phyloP scores from a whole-genome alignment of 208 protist species.

The Leishmania martiniquensis region DNA sequence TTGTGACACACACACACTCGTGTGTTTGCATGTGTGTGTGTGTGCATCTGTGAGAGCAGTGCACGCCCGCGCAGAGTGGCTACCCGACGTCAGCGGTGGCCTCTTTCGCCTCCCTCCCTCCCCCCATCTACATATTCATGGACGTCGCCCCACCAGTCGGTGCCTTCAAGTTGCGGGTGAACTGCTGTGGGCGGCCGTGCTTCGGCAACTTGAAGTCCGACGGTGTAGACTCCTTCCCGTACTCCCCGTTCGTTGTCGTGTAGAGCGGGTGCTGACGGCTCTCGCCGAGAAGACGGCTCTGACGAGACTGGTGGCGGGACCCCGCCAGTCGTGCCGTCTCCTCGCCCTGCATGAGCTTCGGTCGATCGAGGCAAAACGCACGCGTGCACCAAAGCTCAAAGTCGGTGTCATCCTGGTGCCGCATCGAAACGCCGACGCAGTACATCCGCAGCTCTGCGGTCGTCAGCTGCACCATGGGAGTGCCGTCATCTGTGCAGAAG shows the following conservation, averaged over 20 bases:
- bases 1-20: neutral
- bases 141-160: constrained; percentile 62
- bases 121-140: constrained; percentile 86
- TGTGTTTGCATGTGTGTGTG: too few relatives aligned
- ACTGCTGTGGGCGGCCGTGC: constrained; percentile 70
- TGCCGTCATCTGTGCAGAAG: constrained; percentile 39
- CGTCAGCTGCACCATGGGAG: constrained; percentile 39
- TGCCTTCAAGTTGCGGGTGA: constrained; percentile 61
- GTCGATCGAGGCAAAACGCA: constrained; percentile 82
- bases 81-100: neutral
- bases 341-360: constrained; percentile 45
- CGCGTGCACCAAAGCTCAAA: constrained; percentile 88
- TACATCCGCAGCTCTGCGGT: constrained; percentile 71
- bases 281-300: constrained; percentile 54
- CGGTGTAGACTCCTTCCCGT: constrained; percentile 57
- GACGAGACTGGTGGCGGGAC: constrained; percentile 40
- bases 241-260: constrained; percentile 62
- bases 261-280: constrained; percentile 71
- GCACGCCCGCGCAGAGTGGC: neutral
- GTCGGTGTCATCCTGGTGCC: constrained; percentile 57
- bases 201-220: constrained; percentile 27
- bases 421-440: constrained; percentile 63
- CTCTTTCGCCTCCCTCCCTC: neutral
- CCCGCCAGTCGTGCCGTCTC: constrained; percentile 32
- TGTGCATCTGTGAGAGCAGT: too few relatives aligned